A percentile compares a stretch with the other conserved stretches of the same genome.
These are phyloP conservation scores for Monosporascus sp. DNA, from an alignment of 2,329 filamentous ascomycete species.

Conservation along the genomic window DNA sequence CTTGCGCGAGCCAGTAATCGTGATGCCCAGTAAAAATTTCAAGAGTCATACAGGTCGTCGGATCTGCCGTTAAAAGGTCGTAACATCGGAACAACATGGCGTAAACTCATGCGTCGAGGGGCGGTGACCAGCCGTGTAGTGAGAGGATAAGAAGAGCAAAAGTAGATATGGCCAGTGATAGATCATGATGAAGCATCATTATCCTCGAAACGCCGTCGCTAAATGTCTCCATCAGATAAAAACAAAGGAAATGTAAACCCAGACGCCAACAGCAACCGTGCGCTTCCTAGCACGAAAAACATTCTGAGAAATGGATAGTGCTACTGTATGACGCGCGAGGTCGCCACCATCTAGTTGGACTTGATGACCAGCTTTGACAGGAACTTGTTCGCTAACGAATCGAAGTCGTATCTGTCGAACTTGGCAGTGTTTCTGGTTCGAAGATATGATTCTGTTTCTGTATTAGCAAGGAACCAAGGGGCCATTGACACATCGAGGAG, in stretches of 20 bases:
- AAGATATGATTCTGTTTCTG: conserved; percentile 72
- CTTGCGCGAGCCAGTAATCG: conserved; percentile 18
- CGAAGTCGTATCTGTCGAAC: conserved; percentile 89
- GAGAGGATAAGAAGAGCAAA: conserved; percentile 20
- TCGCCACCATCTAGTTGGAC: conserved; percentile 57
- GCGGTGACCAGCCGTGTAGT: conserved; percentile 26
- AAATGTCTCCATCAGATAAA: conserved; percentile 29
- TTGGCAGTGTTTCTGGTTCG: conserved; percentile 71
- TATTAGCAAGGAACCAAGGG: conserved; percentile 31
- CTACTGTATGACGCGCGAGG: conserved; percentile 7
- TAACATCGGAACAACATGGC: conserved; percentile 27
- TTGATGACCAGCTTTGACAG: conserved; percentile 93
- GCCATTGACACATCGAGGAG: conserved; percentile 9
- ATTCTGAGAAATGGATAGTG: conserved; percentile 25
- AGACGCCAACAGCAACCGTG: conserved; percentile 11
- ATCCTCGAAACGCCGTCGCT: conserved; percentile 39
- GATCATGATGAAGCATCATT: conserved; percentile 31
- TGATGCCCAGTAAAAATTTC: conserved; percentile 19
- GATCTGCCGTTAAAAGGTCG: conserved; percentile 26
- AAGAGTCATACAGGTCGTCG: conserved; percentile 31
- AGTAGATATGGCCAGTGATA: conserved; percentile 19
- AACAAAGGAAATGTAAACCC: conserved; percentile 25
- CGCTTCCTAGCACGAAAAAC: background rate
- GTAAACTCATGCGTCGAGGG: conserved; percentile 20
- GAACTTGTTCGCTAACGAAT: conserved; percentile 96